These are phyloP conservation scores for Neonectria coccinea DNA, from an alignment of 2,329 filamentous ascomycete genomes.

Conservation along the genomic window DNA sequence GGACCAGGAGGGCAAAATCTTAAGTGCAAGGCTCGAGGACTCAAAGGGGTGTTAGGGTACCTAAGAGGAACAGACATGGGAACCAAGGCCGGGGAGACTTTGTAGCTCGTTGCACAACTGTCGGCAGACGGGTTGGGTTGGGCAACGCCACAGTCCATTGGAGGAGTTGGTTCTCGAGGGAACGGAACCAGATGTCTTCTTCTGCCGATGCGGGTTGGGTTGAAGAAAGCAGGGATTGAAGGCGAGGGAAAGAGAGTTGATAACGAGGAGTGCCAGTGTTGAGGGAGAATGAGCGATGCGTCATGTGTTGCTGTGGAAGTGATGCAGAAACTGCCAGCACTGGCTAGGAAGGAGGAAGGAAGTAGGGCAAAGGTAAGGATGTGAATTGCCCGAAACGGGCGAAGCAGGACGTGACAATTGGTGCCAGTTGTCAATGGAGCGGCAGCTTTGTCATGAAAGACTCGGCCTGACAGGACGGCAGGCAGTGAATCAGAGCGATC, in stretches of 20 bases:
- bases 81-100: constrained; percentile 21
- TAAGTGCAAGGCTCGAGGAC: not conserved
- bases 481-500: constrained; percentile 30
- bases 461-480: constrained; percentile 7
- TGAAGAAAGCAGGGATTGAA: not conserved
- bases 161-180: constrained; percentile 8
- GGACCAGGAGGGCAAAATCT: not conserved
- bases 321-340: constrained; percentile 1
- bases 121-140: constrained; percentile 19
- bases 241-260: constrained; percentile 1
- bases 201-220: constrained; percentile 2
- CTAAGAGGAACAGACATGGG: constrained; percentile 25
- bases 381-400: constrained; percentile 20
- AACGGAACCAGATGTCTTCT: constrained; percentile 9
- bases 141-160: constrained; percentile 26
- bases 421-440: constrained; percentile 26
- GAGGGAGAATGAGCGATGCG: not conserved
- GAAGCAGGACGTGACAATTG: constrained; percentile 21
- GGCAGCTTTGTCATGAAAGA: constrained; percentile 11
- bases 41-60: constrained; percentile 30
- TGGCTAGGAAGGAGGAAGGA: constrained; percentile 17
- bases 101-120: constrained; percentile 31
- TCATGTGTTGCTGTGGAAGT: constrained; percentile 1
- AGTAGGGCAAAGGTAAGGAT: constrained; percentile 8
- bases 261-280: not conserved